phyloP scores from a whole-genome alignment of 164 flowering plant genomes.

The Chloranthus sessilifolius region DNA sequence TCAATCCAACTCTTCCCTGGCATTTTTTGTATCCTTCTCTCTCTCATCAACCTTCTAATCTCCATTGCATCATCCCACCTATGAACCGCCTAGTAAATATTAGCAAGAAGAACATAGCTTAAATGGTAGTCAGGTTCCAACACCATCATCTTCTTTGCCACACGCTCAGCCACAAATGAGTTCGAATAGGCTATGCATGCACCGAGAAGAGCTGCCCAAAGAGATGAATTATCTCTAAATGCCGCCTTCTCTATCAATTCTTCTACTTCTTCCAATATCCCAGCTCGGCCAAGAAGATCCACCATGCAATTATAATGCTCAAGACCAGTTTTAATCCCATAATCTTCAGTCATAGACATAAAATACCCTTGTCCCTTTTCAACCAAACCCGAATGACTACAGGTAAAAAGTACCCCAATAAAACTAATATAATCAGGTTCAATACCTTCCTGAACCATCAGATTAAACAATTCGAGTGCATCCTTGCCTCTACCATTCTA shows the following conservation, averaged over 20 bases:
- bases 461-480: slow-evolving; percentile 46
- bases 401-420: slow-evolving; percentile 75
- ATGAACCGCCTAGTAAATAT: slow-evolving; percentile 57
- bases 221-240: slow-evolving; percentile 40
- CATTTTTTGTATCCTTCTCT: slow-evolving; percentile 54
- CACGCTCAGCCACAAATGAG: slow-evolving; percentile 52
- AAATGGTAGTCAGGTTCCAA: slow-evolving; percentile 59
- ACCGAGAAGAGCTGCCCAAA: slow-evolving; percentile 82
- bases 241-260: slow-evolving; percentile 42
- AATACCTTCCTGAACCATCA: slow-evolving; percentile 51
- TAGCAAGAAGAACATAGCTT: slow-evolving; percentile 70
- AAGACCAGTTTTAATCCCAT: slow-evolving; percentile 48
- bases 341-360: slow-evolving; percentile 38
- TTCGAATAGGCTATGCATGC: slow-evolving; percentile 54
- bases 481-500: slow-evolving; percentile 73
- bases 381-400: slow-evolving; percentile 78
- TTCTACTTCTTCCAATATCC: slow-evolving; percentile 82
- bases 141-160: slow-evolving; percentile 73
- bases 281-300: slow-evolving; percentile 83
- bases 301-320: slow-evolving; percentile 88
- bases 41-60: slow-evolving; percentile 49
- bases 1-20: slow-evolving; percentile 85
- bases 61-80: slow-evolving; percentile 57
- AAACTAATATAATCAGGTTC: slow-evolving; percentile 71
- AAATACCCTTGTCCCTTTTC: slow-evolving; percentile 61